Percentiles rank a stretch among this genome's conserved stretches.
These are phyloP conservation scores for Amphichorda felina DNA, from an alignment of 2,329 filamentous ascomycete genomes.

Conservation along the genomic window DNA sequence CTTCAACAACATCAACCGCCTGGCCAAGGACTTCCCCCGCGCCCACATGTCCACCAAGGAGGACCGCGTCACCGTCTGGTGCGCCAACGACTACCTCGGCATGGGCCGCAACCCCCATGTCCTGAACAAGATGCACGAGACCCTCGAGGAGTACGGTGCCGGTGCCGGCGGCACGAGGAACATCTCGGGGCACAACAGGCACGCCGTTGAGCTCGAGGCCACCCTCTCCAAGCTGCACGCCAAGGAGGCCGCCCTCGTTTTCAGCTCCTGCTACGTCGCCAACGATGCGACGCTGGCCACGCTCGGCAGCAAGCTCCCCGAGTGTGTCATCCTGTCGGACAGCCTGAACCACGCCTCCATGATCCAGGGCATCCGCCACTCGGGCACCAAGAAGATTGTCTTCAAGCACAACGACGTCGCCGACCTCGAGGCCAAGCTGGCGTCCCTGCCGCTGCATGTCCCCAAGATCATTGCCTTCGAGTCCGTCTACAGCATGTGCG, in stretches of 20 bases:
- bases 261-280: constrained; percentile 95
- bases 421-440: constrained; percentile 86
- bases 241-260: constrained; percentile 86
- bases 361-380: constrained; percentile 98
- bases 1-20: constrained; percentile 99
- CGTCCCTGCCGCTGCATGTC: constrained; percentile 68
- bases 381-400: constrained; percentile 91
- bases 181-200: constrained; percentile 95
- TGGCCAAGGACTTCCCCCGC: constrained; percentile 90
- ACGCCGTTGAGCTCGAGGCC: constrained; percentile 74
- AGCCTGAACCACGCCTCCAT: constrained; percentile 97
- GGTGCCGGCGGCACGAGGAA: constrained; percentile 94
- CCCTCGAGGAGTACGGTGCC: constrained; percentile 86
- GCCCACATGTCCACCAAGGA: constrained; percentile 79
- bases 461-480: constrained; percentile 99
- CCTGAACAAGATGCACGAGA: constrained; percentile 85
- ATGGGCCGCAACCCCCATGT: constrained; percentile 91
- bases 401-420: constrained; percentile 98
- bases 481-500: constrained; percentile 99
- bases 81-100: constrained; percentile 96
- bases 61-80: constrained; percentile 93
- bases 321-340: constrained; percentile 96
- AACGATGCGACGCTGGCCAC: constrained; percentile 96
- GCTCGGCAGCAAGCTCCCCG: constrained; percentile 88
- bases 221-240: constrained; percentile 80